A percentile compares a stretch with the other conserved stretches of the same genome.
Evolutionary conservation across 305 asterid genomes (phyloP).

Genomic region (Withania somnifera): DNA sequence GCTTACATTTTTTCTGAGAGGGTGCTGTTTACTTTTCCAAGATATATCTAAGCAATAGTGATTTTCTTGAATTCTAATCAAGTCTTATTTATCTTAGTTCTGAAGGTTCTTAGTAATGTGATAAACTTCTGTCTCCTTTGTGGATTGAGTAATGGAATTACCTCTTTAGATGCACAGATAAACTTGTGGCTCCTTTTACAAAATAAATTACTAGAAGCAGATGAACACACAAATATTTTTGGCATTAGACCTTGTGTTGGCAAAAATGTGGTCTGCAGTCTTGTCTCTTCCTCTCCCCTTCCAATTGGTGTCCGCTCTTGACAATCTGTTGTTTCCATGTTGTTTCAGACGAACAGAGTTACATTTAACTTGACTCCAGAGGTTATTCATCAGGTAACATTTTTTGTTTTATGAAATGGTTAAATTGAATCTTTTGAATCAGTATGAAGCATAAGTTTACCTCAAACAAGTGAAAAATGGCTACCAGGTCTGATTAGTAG

Average conservation of each 20-base stretch:
- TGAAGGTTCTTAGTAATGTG: not conserved
- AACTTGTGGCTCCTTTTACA: not conserved
- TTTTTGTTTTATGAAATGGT: conserved; percentile 8
- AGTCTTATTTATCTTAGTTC: not conserved
- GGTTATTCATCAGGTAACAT: conserved; percentile 85
- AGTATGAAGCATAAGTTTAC: not conserved
- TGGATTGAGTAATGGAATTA: not conserved
- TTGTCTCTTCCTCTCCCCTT: not conserved
- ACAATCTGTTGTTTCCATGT: conserved; percentile 15
- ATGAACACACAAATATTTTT: not conserved
- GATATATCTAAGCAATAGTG: not conserved
- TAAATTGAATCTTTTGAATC: not conserved
- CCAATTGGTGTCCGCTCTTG: conserved; percentile 9
- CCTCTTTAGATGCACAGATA: not conserved
- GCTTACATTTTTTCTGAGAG: not conserved
- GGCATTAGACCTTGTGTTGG: not conserved
- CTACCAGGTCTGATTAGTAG: not conserved
- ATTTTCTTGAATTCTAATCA: not conserved
- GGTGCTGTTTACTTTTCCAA: not conserved
- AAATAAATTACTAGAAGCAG: not conserved
- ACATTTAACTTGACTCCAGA: conserved; percentile 96
- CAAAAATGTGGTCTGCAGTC: not conserved
- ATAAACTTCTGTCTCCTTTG: not conserved
- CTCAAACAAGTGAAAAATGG: not conserved
- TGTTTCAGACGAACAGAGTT: conserved; percentile 77